These are phyloP conservation scores for Calonectria hongkongensis DNA, from an alignment of 2,329 filamentous ascomycete genomes.

Conservation along the genomic window DNA sequence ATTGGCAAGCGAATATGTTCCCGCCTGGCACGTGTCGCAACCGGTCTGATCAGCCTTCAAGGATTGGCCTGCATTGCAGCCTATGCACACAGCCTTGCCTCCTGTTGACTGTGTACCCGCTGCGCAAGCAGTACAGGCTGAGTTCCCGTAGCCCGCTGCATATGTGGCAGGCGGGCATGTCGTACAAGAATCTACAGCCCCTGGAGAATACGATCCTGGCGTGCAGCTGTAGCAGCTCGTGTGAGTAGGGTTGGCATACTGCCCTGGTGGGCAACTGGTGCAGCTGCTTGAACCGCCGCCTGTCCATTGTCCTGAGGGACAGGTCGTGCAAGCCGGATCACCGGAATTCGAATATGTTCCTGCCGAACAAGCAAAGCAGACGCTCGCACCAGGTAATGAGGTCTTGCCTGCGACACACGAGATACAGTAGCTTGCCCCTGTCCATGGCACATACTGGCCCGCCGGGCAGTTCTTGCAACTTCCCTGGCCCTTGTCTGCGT, in stretches of 20 bases:
- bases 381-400: neutral
- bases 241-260: neutral
- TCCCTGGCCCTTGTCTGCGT: no score
- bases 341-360: neutral
- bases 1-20: neutral
- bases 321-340: neutral
- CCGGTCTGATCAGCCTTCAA: neutral
- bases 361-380: neutral
- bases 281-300: neutral
- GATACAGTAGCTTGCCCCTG: neutral
- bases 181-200: neutral
- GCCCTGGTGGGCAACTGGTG: neutral
- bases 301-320: neutral
- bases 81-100: neutral
- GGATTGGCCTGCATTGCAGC: neutral
- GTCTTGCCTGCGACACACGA: neutral
- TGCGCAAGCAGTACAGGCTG: neutral
- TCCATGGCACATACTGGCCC: neutral
- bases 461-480: neutral
- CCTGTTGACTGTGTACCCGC: neutral
- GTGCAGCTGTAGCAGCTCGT: neutral
- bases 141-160: neutral
- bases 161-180: neutral
- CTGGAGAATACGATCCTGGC: neutral
- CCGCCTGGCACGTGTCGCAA: neutral